Conservation (phyloP, 2,329 filamentous ascomycete genomes). For the Clonostachys rosea region DNA sequence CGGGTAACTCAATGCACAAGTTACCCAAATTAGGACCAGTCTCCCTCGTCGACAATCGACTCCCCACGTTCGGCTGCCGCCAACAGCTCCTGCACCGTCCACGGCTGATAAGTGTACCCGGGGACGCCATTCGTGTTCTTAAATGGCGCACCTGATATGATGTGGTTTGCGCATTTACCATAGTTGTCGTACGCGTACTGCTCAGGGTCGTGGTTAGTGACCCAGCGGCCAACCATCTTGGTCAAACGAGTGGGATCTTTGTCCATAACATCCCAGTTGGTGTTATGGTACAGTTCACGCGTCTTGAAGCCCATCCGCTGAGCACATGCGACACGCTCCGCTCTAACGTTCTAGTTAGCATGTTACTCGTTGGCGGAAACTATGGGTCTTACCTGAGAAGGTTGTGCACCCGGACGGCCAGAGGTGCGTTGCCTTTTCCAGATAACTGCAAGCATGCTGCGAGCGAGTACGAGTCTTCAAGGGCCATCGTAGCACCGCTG, state of each 20-base stretch:
- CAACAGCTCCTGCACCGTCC: slow-evolving; percentile 9
- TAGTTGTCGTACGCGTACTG: slow-evolving; percentile 19
- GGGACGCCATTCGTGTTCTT: slow-evolving; percentile 19
- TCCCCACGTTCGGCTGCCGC: no score
- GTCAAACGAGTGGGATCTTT: slow-evolving; percentile 2
- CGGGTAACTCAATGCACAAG: no score
- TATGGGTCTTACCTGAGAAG: slow-evolving; percentile 1
- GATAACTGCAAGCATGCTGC: slow-evolving; percentile 8
- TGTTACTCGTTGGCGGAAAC: not conserved
- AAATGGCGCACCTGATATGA: slow-evolving; percentile 14
- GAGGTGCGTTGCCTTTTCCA: not conserved
- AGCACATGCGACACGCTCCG: slow-evolving; percentile 8
- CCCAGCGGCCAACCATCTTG: slow-evolving; percentile 7
- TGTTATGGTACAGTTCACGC: slow-evolving; percentile 9
- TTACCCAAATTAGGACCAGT: no score
- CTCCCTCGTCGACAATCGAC: no score
- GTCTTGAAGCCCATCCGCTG: slow-evolving; percentile 11
- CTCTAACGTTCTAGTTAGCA: slow-evolving; percentile 1
- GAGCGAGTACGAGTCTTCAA: slow-evolving; percentile 10
- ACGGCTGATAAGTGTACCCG: slow-evolving; percentile 16
- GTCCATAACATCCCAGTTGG: slow-evolving; percentile 7
- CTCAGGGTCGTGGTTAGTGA: slow-evolving; percentile 18
- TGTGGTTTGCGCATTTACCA: slow-evolving; percentile 9
- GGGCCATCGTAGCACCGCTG: slow-evolving; percentile 9
- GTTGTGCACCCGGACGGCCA: slow-evolving; percentile 2